Evolutionary conservation across 202 grass and related monocot species (phyloP), one percentile per base, ranked within the genome.

Genomic region (Miscanthus sacchariflorus): DNA sequence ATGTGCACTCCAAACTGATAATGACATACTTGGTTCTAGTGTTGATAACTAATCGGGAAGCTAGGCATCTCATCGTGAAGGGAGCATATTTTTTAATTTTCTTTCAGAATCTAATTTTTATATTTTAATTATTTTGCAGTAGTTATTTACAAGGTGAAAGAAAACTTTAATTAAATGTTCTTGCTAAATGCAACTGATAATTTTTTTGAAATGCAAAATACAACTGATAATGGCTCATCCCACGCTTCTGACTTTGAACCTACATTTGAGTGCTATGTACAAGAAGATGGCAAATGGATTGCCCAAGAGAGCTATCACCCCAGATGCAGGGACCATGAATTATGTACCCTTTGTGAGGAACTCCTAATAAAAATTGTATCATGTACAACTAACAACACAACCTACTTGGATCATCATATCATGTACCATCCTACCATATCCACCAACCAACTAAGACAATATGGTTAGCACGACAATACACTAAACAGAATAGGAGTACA

Each of bases 101-200:
- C 13, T 81, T 61, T 61, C 27, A 75, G 28, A 48, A 66, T 42
- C 72, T 73, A 50, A 13, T 24, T 12, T 44, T 8, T 68, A 42
- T 28, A 28, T 65, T 76, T 68, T 44, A 67, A 83, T 4, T 71
- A 24, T 74, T 84, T 76, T 61, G 15, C 27, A 70, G 23, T 67
- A 67, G 36, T 65, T 70, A 42, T 80, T 42, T 88, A 48, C 48
- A 61, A 36, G 42, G n/a, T 76, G 81, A 81, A 50, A 49, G 75
- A 18, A 18, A n/a, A 71, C 46, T 48, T 19, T 28, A 77, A 19
- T 19, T 78, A 9, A 28, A 71, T 42, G 38, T 45, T 56, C 18
- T 39, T 84, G 56, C 43, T 42, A 68, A 79, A 74, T 80, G 7
- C 39, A 72, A 42, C 21, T 72, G 4, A n/a, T 35, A 4, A 0